Evolutionary conservation across 1,284 basidiomycete species (phyloP), one percentile per base, ranked within the genome.

Genomic region (Rhodotorula sp.): DNA sequence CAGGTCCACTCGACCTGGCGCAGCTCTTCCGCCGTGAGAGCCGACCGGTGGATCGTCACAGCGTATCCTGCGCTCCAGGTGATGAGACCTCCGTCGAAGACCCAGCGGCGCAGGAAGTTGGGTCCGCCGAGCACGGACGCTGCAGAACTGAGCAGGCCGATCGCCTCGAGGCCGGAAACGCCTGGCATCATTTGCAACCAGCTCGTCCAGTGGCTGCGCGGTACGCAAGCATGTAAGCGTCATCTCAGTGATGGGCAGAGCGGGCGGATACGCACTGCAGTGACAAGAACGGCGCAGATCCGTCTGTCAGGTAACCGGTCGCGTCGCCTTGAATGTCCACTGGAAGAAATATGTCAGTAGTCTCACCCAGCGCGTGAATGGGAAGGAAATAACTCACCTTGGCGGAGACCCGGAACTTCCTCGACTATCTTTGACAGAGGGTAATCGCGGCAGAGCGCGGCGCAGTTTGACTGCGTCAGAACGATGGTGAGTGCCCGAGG

Each of bases 61-160:
- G 59, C 59, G 59, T 73, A 67, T 1, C 72, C 72, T 18, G 64
- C 66, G 0, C 60, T 60, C 60, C 65, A 57, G 2, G 55, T 43
- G 18, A 70, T 49, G 18, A 34, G 19, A 8, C 66, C 75, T 12
- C 62, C 69, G 58, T 76, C 76, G 48, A 75, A 77, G 26, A 76
- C 38, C 64, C 71, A 77, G 2, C 76, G 69, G 6, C 75, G 69
- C 14, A 73, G 67, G 52, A 76, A 71, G 65, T 77, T 77, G 50
- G 63, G 62, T 2, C 75, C 73, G 7, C 75, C 76, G 38, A 77
- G 60, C 10, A 67, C 71, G n/a, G 57, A 48, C 3, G 67, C 69
- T 1, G 73, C 75, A 19, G 52, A 47, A 5, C 67, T 52, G 47
- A 77, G 61, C 6, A 77, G 71, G 19, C 57, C 47, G 52, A 75